phyloP scores from a whole-genome alignment of 495 filamentous ascomycete genomes.

The Aspergillus olivimuriae region DNA sequence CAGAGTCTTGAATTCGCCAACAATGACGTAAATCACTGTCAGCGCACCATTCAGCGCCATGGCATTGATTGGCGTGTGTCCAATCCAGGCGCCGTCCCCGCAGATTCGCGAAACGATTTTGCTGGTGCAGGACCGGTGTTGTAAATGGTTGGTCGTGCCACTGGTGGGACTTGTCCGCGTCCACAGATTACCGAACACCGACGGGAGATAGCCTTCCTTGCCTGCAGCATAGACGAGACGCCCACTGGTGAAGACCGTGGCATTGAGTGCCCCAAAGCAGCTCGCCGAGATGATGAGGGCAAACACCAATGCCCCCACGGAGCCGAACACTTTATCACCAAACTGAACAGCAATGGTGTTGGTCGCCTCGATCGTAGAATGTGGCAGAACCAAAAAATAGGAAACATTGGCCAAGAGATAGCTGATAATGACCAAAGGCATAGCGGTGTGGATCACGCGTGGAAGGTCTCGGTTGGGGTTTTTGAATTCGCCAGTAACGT shows the following conservation, averaged over 20 bases:
- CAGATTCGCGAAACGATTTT: constrained; percentile 51
- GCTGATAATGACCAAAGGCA: constrained; percentile 85
- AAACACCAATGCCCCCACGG: constrained; percentile 72
- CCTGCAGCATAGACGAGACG: constrained; percentile 91
- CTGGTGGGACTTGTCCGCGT: constrained; percentile 42
- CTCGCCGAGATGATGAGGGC: constrained; percentile 83
- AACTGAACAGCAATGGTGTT: constrained; percentile 96
- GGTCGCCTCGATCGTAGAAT: constrained; percentile 66
- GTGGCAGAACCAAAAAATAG: constrained; percentile 93
- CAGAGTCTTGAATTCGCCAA: constrained; percentile 87
- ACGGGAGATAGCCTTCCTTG: constrained; percentile 89
- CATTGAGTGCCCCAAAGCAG: constrained; percentile 90
- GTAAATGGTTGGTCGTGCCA: constrained; percentile 36
- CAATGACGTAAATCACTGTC: constrained; percentile 66
- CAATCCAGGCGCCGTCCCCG: constrained; percentile 54
- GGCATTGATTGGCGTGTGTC: constrained; percentile 83
- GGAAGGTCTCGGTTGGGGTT: constrained; percentile 87
- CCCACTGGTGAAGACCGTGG: constrained; percentile 87
- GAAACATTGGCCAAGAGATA: constrained; percentile 88
- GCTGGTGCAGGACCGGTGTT: constrained; percentile 52
- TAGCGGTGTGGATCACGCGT: constrained; percentile 91
- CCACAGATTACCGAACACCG: constrained; percentile 77
- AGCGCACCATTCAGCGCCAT: constrained; percentile 72
- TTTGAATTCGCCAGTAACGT: constrained; percentile 93
- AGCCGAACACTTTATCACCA: constrained; percentile 82